Conservation (phyloP, 2,329 filamentous ascomycete species). For the Colletotrichum cereale region DNA sequence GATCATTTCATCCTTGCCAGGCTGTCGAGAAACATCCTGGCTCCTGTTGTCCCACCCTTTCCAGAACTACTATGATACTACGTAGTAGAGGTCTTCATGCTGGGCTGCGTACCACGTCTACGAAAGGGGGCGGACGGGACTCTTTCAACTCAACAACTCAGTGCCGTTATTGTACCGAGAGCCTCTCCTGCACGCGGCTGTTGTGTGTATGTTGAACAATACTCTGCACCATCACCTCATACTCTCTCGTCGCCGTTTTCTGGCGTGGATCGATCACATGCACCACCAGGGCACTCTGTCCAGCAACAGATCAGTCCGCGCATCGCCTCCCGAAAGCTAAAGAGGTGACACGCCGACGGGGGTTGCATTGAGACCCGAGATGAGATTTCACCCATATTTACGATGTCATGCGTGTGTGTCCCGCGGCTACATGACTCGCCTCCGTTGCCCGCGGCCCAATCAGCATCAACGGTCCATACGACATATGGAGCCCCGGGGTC, state of each 20-base stretch:
- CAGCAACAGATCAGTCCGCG: background rate
- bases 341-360: background rate
- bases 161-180: too few relatives aligned
- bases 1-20: background rate
- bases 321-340: background rate
- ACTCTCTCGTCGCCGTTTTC: background rate
- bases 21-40: background rate
- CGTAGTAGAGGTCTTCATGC: too few relatives aligned
- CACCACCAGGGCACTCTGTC: background rate
- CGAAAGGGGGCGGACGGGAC: background rate
- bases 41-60: background rate
- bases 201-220: background rate
- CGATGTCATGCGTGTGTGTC: background rate
- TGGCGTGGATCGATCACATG: background rate
- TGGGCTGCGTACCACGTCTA: background rate
- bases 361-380: conserved; percentile 18
- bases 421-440: conserved; percentile 34
- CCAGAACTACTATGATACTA: too few relatives aligned
- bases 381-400: background rate
- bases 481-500: background rate
- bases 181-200: too few relatives aligned
- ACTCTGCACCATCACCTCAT: too few relatives aligned
- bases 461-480: background rate
- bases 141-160: background rate
- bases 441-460: conserved; percentile 6